phyloP scores from a whole-genome alignment of 345 rosid genomes.

The Microcos paniculata region DNA sequence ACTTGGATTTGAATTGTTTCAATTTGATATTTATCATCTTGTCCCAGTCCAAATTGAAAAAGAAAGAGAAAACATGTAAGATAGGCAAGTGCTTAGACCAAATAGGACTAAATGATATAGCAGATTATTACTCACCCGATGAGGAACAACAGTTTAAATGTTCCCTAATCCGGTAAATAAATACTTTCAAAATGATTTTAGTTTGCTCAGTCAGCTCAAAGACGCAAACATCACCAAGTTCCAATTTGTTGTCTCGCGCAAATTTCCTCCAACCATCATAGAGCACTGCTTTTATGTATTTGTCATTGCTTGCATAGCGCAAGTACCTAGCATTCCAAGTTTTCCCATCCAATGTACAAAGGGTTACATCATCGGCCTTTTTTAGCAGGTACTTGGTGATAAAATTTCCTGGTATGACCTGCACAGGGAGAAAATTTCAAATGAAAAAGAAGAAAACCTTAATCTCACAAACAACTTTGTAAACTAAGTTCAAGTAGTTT shows the following conservation, averaged over 20 bases:
- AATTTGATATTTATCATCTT: background rate
- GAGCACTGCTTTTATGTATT: background rate
- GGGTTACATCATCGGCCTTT: background rate
- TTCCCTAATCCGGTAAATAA: background rate
- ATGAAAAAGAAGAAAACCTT: background rate
- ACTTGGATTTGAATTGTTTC: background rate
- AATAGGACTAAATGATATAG: background rate
- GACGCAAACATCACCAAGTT: conserved; percentile 11
- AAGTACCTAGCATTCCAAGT: background rate
- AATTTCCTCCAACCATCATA: conserved; percentile 11
- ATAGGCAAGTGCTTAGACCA: background rate
- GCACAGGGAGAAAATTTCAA: background rate
- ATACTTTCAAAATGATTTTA: background rate
- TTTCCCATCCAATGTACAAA: background rate
- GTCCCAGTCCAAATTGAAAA: background rate
- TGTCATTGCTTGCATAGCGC: background rate
- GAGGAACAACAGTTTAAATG: background rate
- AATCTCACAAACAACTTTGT: background rate
- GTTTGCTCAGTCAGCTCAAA: background rate
- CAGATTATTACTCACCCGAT: background rate
- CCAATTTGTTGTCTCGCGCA: background rate
- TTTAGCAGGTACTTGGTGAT: background rate
- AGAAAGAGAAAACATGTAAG: background rate
- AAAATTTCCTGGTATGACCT: background rate
- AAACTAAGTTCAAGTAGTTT: background rate